phyloP scores from a whole-genome alignment of 2,329 filamentous ascomycete genomes.

The Cladorrhinum sp. region DNA sequence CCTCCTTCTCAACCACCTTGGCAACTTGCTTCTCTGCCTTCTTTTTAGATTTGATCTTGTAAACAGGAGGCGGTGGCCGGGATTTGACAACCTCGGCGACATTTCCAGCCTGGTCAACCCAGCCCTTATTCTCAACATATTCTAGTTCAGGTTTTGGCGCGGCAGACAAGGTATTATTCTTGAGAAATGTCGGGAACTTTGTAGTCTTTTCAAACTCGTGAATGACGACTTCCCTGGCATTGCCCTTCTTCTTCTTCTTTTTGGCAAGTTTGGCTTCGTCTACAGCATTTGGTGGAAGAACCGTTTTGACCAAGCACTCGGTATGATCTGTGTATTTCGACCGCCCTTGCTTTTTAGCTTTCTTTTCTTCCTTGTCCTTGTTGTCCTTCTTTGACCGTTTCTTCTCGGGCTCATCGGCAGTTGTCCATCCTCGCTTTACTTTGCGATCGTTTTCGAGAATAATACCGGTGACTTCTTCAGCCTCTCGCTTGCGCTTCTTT shows the following conservation, averaged over 20 bases:
- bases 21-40: conserved; percentile 8
- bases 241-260: conserved; percentile 52
- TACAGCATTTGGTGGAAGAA: conserved; percentile 53
- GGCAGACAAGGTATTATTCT: conserved; percentile 47
- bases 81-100: conserved; percentile 62
- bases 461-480: conserved; percentile 60
- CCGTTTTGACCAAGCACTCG: conserved; percentile 83
- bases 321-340: conserved; percentile 78
- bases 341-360: conserved; percentile 55
- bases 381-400: conserved; percentile 47
- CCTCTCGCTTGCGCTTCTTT: conserved; percentile 47
- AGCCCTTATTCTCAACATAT: conserved; percentile 82
- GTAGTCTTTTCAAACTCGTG: conserved; percentile 88
- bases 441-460: conserved; percentile 71
- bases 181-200: conserved; percentile 80
- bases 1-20: conserved; percentile 13
- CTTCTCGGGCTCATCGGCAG: conserved; percentile 51
- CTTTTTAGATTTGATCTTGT: conserved; percentile 28
- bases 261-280: conserved; percentile 51
- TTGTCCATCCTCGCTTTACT: conserved; percentile 88
- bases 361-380: conserved; percentile 48
- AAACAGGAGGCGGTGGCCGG: conserved; percentile 32
- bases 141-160: conserved; percentile 49
- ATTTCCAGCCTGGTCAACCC: conserved; percentile 77
- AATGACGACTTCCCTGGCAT: conserved; percentile 58